Conservation (phyloP, 257 asterid species). For the Eustoma russellianum region DNA sequence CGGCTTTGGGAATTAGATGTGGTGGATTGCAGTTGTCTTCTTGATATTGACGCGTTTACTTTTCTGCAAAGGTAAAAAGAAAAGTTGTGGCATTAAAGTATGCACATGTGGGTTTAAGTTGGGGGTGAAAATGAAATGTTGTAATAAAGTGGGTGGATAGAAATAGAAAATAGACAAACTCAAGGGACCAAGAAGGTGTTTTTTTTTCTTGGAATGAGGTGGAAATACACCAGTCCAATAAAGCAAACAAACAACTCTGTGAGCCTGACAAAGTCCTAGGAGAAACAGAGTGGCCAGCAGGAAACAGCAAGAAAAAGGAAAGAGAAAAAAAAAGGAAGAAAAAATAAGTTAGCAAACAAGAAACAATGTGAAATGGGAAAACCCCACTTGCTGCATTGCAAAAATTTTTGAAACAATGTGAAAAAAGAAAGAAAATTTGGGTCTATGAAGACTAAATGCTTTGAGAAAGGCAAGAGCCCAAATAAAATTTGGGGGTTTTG, state of each 20-base stretch:
- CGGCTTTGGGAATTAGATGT: constrained; percentile 27
- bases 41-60: constrained; percentile 52
- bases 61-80: constrained; percentile 28
- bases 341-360: constrained; percentile 1
- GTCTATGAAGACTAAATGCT: constrained; percentile 12
- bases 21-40: constrained; percentile 35
- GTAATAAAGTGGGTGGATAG: too few species aligned
- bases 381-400: too few species aligned
- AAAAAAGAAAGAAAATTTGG: too few species aligned
- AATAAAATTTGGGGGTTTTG: neutral
- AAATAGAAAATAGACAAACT: too few species aligned
- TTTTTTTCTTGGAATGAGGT: too few species aligned
- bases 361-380: neutral
- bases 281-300: too few species aligned
- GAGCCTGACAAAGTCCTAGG: neutral
- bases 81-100: neutral
- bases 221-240: neutral
- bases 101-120: neutral
- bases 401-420: too few species aligned
- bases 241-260: too few species aligned
- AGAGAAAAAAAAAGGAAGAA: neutral
- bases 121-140: too few species aligned
- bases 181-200: too few species aligned
- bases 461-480: neutral
- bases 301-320: too few species aligned